Conservation (phyloP, 352 stramenopile genomes). For the Pythium apleroticum region DNA sequence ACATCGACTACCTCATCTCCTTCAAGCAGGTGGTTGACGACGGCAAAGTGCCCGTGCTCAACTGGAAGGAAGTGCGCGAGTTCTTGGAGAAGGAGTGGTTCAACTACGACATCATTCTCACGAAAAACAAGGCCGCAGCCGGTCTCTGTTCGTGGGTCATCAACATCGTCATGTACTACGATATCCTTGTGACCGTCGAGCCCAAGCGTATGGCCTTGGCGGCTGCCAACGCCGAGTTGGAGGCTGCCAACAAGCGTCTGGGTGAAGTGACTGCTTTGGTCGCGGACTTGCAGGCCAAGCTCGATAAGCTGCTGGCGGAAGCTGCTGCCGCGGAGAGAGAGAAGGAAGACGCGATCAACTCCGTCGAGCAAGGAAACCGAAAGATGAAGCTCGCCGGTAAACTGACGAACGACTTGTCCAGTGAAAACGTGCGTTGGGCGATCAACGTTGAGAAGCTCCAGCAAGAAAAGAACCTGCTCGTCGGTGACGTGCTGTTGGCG, state of each 20-base stretch:
- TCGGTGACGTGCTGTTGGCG: constrained; percentile 92
- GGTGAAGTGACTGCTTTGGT: constrained; percentile 88
- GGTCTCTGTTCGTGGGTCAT: constrained; percentile 94
- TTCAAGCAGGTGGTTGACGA: constrained; percentile 95
- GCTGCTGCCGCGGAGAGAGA: constrained; percentile 89
- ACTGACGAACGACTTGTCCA: constrained; percentile 93
- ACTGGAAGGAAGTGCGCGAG: constrained; percentile 95
- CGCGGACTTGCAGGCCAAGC: constrained; percentile 91
- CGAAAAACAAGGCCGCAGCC: constrained; percentile 94
- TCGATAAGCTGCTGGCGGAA: constrained; percentile 91
- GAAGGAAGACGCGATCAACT: constrained; percentile 93
- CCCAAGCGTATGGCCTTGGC: constrained; percentile 92
- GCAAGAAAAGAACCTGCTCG: constrained; percentile 90
- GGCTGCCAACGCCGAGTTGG: constrained; percentile 90
- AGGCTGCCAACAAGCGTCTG: constrained; percentile 89
- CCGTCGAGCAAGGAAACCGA: constrained; percentile 89
- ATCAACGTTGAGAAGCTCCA: constrained; percentile 93
- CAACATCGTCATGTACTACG: constrained; percentile 97
- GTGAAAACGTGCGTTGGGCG: constrained; percentile 95
- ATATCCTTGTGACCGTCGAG: constrained; percentile 94
- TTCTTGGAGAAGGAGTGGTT: constrained; percentile 95
- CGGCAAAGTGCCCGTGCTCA: constrained; percentile 87
- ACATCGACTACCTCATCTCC: constrained; percentile 93
- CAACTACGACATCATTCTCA: constrained; percentile 93
- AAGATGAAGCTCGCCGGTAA: constrained; percentile 96